These are phyloP conservation scores for Pulveroboletus frians DNA, from an alignment of 768 basidiomycete genomes.

Conservation along the genomic window DNA sequence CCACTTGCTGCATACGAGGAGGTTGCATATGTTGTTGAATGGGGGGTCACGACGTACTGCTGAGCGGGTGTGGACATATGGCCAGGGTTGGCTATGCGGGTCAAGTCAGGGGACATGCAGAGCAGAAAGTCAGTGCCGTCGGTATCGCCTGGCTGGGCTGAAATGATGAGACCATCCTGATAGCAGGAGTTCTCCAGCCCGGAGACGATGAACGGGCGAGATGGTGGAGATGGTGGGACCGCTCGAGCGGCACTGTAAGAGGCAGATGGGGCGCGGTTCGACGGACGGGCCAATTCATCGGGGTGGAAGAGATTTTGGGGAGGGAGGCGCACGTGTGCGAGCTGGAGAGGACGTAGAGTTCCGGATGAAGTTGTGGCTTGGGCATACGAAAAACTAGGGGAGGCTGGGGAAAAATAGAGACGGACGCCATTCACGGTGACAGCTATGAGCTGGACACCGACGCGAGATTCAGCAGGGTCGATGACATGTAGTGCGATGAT, in stretches of 20 bases:
- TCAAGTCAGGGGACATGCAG: slow-evolving; percentile 71
- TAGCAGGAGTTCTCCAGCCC: slow-evolving; percentile 61
- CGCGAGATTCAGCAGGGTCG: slow-evolving; percentile 58
- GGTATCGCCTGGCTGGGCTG: slow-evolving; percentile 68
- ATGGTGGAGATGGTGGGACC: slow-evolving; percentile 38
- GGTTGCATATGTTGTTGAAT: slow-evolving; percentile 35
- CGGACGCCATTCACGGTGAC: slow-evolving; percentile 79
- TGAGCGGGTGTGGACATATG: slow-evolving; percentile 48
- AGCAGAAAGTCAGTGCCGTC: slow-evolving; percentile 72
- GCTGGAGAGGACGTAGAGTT: slow-evolving; percentile 45
- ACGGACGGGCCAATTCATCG: slow-evolving; percentile 55
- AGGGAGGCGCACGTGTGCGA: slow-evolving; percentile 76
- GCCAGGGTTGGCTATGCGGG: slow-evolving; percentile 64
- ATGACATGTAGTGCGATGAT: slow-evolving; percentile 70
- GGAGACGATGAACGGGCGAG: slow-evolving; percentile 56
- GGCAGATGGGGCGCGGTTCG: slow-evolving; percentile 37
- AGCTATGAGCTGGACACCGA: slow-evolving; percentile 71
- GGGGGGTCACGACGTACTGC: slow-evolving; percentile 32
- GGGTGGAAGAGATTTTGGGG: slow-evolving; percentile 73
- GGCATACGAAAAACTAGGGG: slow-evolving; percentile 45
- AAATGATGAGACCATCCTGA: slow-evolving; percentile 59
- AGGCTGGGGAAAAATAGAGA: slow-evolving; percentile 69
- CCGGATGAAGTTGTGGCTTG: slow-evolving; percentile 26
- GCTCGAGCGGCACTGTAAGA: slow-evolving; percentile 47
- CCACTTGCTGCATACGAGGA: slow-evolving; percentile 37